These are phyloP conservation scores for Tricholoma flavovirens DNA, from an alignment of 768 basidiomycete species.

Conservation along the genomic window DNA sequence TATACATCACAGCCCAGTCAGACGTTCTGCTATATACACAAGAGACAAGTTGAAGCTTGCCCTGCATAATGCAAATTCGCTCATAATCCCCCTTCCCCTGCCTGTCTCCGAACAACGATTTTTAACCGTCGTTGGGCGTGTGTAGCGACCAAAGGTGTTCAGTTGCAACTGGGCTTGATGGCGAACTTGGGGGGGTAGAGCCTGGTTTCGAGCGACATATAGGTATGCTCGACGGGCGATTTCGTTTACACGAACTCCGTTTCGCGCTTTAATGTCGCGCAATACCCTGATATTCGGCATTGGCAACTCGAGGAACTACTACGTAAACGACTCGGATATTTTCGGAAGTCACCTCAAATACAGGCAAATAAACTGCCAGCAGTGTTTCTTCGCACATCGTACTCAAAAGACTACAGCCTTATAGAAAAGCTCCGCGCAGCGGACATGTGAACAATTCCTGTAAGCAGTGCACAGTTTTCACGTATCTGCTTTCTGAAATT, in stretches of 20 bases:
- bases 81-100: slow-evolving; percentile 80
- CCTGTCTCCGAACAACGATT: slow-evolving; percentile 86
- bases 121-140: slow-evolving; percentile 82
- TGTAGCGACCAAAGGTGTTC: slow-evolving; percentile 79
- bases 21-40: not conserved
- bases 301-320: not conserved
- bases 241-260: slow-evolving; percentile 69
- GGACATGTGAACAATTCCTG: slow-evolving; percentile 24
- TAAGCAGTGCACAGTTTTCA: slow-evolving; percentile 7
- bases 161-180: slow-evolving; percentile 93
- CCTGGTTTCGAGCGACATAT: slow-evolving; percentile 88
- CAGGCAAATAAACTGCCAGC: slow-evolving; percentile 20
- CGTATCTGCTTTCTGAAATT: not conserved
- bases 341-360: not conserved
- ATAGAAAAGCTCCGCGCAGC: slow-evolving; percentile 1
- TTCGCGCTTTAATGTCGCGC: slow-evolving; percentile 74
- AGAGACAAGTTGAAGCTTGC: slow-evolving; percentile 35
- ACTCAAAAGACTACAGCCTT: not conserved
- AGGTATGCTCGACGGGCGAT: slow-evolving; percentile 85
- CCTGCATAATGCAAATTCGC: slow-evolving; percentile 82
- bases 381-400: not conserved
- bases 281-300: slow-evolving; percentile 50
- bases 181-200: slow-evolving; percentile 81
- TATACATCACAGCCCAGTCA: slow-evolving; percentile 24
- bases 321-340: not conserved